Percentiles rank a stretch among this genome's conserved stretches.
Evolutionary conservation across 2,329 filamentous ascomycete species (phyloP).

Genomic region (Curvularia eragrostidis): DNA sequence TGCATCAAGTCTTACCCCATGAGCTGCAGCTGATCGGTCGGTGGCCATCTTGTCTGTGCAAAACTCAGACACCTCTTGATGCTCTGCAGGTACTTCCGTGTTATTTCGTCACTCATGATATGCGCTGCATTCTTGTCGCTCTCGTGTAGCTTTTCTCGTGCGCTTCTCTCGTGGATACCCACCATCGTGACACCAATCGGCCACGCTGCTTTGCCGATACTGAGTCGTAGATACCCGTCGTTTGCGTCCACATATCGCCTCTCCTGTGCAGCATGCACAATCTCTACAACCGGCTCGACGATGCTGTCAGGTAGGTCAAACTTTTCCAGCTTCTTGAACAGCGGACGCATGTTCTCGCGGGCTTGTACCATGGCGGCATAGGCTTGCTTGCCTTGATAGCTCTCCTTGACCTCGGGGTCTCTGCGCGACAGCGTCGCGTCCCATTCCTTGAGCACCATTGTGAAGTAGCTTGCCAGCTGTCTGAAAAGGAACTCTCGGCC

Average conservation of each 20-base stretch:
- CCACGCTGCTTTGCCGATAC: conserved; percentile 97
- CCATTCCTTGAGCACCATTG: conserved; percentile 92
- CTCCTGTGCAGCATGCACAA: conserved; percentile 88
- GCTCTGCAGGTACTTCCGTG: conserved; percentile 93
- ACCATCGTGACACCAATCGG: conserved; percentile 99
- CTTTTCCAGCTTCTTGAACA: conserved; percentile 89
- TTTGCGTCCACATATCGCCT: conserved; percentile 95
- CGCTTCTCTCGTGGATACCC: conserved; percentile 96
- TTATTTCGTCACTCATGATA: conserved; percentile 96
- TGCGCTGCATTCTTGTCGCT: conserved; percentile 79
- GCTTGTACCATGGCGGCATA: conserved; percentile 86
- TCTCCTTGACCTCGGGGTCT: conserved; percentile 66
- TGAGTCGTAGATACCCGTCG: conserved; percentile 89
- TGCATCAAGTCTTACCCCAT: conserved; percentile 71
- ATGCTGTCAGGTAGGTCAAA: conserved; percentile 79
- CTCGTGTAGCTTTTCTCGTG: conserved; percentile 92
- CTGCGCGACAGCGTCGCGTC: conserved; percentile 73
- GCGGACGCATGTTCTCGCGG: conserved; percentile 82
- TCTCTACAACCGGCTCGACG: conserved; percentile 84
- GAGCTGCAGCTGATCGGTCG: conserved; percentile 87
- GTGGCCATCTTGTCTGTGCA: conserved; percentile 95
- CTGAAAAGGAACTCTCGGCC: conserved; percentile 77
- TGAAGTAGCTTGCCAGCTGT: conserved; percentile 94
- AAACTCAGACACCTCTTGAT: conserved; percentile 97
- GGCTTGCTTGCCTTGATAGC: conserved; percentile 80